phyloP scores from a whole-genome alignment of 345 rosid species.

The Hibiscus syriacus region DNA sequence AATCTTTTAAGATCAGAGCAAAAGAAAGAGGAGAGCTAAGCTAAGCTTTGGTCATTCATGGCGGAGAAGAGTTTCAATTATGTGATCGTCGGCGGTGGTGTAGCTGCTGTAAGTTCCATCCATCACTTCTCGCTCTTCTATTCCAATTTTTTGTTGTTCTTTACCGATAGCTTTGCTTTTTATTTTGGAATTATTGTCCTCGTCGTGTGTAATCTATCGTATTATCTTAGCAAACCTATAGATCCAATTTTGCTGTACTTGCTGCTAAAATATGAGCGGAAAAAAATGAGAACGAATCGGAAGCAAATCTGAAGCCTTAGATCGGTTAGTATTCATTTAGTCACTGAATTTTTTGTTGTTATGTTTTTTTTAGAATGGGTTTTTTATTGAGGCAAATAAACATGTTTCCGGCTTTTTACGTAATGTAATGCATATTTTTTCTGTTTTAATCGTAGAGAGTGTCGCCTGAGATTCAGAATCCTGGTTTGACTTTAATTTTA shows the following conservation, averaged over 20 bases:
- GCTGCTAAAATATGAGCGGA: background rate
- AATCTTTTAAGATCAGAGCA: background rate
- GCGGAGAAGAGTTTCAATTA: conserved; percentile 79
- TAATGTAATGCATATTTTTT: background rate
- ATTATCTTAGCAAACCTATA: background rate
- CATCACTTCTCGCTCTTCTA: background rate
- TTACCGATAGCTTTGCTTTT: background rate
- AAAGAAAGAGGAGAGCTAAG: background rate
- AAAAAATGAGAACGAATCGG: background rate
- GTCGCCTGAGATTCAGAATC: background rate
- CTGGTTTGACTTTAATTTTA: no score
- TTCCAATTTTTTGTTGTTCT: background rate
- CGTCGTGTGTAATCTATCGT: background rate
- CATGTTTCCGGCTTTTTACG: background rate
- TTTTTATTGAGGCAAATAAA: no score
- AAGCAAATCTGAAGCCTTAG: background rate
- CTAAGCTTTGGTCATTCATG: conserved; percentile 27
- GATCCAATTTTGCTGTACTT: background rate
- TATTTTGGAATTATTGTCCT: background rate
- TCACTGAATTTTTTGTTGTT: background rate
- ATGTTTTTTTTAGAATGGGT: background rate
- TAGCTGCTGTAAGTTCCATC: conserved; percentile 59
- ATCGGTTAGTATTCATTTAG: background rate
- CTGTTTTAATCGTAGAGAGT: background rate
- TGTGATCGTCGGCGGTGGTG: conserved; percentile 93